phyloP scores from a whole-genome alignment of 805 yeast species.

The Wickerhamiella bombiphila region DNA sequence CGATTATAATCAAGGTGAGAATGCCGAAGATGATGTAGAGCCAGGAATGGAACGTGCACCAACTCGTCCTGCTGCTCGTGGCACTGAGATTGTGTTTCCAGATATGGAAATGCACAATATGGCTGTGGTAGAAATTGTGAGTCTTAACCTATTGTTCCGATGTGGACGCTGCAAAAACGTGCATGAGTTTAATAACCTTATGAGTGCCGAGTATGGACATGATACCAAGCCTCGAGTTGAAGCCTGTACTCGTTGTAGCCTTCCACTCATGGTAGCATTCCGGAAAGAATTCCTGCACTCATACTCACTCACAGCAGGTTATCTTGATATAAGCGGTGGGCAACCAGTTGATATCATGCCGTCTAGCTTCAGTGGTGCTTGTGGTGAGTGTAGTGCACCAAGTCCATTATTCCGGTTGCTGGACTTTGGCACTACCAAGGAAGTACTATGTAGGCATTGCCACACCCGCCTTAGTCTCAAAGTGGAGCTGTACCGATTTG shows the following conservation, averaged over 20 bases:
- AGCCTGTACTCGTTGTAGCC: constrained; percentile 25
- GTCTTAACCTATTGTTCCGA: constrained; percentile 24
- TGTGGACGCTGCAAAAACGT: constrained; percentile 27
- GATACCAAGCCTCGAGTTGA: constrained; percentile 21
- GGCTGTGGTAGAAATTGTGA: constrained; percentile 23
- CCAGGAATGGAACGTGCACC: constrained; percentile 1
- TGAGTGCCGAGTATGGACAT: constrained; percentile 24
- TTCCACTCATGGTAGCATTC: constrained; percentile 23
- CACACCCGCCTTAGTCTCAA: constrained; percentile 24
- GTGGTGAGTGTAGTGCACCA: constrained; percentile 22
- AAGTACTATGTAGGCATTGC: constrained; percentile 25
- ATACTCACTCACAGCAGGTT: constrained; percentile 22
- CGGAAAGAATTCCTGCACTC: constrained; percentile 26
- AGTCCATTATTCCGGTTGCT: constrained; percentile 22
- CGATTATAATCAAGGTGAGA: background rate
- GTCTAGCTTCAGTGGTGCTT: constrained; percentile 24
- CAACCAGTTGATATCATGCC: constrained; percentile 25
- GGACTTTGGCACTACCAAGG: constrained; percentile 22
- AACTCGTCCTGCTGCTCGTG: constrained; percentile 8
- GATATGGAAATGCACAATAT: constrained; percentile 23
- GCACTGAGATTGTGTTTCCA: constrained; percentile 24
- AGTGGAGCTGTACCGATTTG: constrained; percentile 24
- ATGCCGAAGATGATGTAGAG: background rate
- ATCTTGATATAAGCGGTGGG: constrained; percentile 28
- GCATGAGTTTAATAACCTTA: constrained; percentile 23